Evolutionary conservation across 2,329 filamentous ascomycete genomes (phyloP).

Genomic region (Penicillium psychrosexuale): DNA sequence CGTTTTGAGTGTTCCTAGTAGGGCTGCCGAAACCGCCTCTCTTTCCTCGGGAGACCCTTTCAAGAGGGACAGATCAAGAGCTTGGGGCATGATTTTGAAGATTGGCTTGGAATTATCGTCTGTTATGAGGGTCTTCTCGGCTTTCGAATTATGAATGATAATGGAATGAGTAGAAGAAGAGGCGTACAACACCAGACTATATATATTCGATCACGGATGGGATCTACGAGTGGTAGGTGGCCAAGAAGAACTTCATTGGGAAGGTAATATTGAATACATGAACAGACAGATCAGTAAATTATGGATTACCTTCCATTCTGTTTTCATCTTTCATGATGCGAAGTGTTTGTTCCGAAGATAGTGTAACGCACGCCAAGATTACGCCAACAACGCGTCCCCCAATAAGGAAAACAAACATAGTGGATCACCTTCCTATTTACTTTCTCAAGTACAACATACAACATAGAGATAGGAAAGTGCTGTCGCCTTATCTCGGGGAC

Average conservation of each 20-base stretch:
- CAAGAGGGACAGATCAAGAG: slow-evolving; percentile 16
- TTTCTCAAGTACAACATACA: not conserved
- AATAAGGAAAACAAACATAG: not conserved
- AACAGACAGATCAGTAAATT: no score
- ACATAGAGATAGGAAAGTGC: not conserved
- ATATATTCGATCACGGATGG: not conserved
- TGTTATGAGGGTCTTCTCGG: not conserved
- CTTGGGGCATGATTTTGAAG: slow-evolving; percentile 3
- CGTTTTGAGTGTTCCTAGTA: slow-evolving; percentile 16
- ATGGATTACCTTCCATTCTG: not conserved
- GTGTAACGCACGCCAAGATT: not conserved
- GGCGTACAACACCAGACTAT: not conserved
- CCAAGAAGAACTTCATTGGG: not conserved
- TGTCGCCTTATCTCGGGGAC: not conserved
- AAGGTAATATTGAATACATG: not conserved
- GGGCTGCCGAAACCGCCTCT: slow-evolving; percentile 3
- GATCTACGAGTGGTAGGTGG: no score
- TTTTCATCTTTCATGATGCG: not conserved
- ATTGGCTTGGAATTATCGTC: not conserved
- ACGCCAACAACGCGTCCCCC: not conserved
- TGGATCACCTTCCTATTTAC: slow-evolving; percentile 1
- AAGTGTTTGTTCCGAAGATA: not conserved
- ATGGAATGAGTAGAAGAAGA: not conserved
- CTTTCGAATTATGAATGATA: not conserved
- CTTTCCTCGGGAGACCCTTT: slow-evolving; percentile 15